phyloP scores from a whole-genome alignment of 805 yeast species.

The Barnettozyma salicaria region DNA sequence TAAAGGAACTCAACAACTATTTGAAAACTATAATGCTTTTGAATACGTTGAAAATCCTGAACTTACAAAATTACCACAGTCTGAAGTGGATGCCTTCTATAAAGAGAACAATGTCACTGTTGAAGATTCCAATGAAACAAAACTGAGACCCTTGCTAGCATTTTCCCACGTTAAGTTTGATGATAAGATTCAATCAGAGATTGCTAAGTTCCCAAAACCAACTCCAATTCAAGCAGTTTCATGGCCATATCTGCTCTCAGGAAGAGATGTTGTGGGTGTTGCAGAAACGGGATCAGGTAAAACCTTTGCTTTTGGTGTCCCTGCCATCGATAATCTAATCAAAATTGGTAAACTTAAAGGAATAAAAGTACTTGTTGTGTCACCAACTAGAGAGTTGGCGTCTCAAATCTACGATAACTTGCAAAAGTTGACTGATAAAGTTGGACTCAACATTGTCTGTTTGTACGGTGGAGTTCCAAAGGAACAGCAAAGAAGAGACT shows the following conservation, averaged over 20 bases:
- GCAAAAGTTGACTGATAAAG: constrained; percentile 51
- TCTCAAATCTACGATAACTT: constrained; percentile 87
- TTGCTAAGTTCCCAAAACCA: constrained; percentile 77
- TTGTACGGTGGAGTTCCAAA: constrained; percentile 97
- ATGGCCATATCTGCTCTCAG: constrained; percentile 83
- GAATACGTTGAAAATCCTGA: constrained; percentile 35
- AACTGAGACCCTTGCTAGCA: constrained; percentile 61
- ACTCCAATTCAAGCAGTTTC: constrained; percentile 94
- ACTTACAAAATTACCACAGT: constrained; percentile 38
- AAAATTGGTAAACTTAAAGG: constrained; percentile 34
- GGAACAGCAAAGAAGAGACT: constrained; percentile 74
- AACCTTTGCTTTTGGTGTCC: constrained; percentile 95
- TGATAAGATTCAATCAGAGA: constrained; percentile 48
- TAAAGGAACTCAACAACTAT: too few species aligned
- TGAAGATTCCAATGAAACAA: constrained; percentile 54
- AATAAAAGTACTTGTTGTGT: constrained; percentile 73
- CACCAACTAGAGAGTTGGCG: constrained; percentile 98
- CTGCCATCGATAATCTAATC: constrained; percentile 74
- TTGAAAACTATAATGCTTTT: constrained; percentile 4
- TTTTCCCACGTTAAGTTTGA: constrained; percentile 59
- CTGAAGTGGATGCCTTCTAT: constrained; percentile 58
- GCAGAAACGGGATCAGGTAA: constrained; percentile 99
- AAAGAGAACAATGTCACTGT: constrained; percentile 70
- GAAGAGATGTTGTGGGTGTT: constrained; percentile 88
- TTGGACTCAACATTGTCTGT: constrained; percentile 68